phyloP scores from a whole-genome alignment of 2,329 filamentous ascomycete species.

The Colletotrichum spaethianum region DNA sequence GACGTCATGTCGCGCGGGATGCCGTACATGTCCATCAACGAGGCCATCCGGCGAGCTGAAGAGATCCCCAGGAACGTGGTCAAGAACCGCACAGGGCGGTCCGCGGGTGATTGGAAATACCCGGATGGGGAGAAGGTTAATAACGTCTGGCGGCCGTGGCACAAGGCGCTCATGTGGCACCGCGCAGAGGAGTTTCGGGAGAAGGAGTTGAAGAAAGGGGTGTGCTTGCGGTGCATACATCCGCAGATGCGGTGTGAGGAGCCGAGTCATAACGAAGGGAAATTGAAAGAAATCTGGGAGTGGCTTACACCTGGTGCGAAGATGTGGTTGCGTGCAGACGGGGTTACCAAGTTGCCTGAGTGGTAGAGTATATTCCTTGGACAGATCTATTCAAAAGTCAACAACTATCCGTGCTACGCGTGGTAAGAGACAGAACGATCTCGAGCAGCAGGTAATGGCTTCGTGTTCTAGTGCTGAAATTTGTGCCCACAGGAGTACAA shows the following conservation, averaged over 20 bases:
- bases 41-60: not conserved
- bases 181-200: not conserved
- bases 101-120: not conserved
- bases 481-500: too few relatives aligned
- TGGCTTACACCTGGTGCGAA: not conserved
- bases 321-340: not conserved
- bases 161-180: slow-evolving; percentile 7
- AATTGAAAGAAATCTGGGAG: too few relatives aligned
- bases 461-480: too few relatives aligned
- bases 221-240: slow-evolving; percentile 26
- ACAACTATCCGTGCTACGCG: not conserved
- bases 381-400: not conserved
- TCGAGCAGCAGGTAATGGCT: too few relatives aligned
- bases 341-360: not conserved
- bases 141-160: slow-evolving; percentile 3
- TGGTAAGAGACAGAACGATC: too few relatives aligned
- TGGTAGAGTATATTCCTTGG: not conserved
- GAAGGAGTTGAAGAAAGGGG: not conserved
- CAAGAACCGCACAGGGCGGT: not conserved
- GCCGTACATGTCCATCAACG: slow-evolving; percentile 9
- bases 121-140: not conserved
- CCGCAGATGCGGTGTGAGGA: slow-evolving; percentile 15
- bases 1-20: not conserved
- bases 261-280: not conserved
- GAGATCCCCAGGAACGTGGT: not conserved